Evolutionary conservation across 768 basidiomycete species (phyloP).

Genomic region (Cystofilobasidium macerans): DNA sequence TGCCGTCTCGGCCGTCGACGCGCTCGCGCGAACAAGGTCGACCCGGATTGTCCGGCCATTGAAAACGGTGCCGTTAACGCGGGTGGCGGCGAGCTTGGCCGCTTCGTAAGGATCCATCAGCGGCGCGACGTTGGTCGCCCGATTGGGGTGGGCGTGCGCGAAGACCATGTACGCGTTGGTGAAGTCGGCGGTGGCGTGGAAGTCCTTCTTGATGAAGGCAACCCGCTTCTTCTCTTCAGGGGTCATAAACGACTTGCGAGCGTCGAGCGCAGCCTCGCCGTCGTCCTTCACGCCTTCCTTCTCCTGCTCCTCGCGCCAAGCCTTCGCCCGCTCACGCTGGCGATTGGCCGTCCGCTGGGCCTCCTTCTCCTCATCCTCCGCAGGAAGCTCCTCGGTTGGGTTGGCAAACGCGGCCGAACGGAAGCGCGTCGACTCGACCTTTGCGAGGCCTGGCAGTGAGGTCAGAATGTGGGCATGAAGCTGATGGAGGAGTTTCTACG

Average conservation of each 20-base stretch:
- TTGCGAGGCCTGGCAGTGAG: constrained; percentile 53
- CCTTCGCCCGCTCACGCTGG: constrained; percentile 36
- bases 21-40: constrained; percentile 49
- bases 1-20: constrained; percentile 33
- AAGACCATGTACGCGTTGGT: constrained; percentile 88
- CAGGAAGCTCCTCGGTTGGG: constrained; percentile 57
- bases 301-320: constrained; percentile 37
- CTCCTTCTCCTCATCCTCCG: constrained; percentile 32
- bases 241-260: constrained; percentile 53
- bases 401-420: constrained; percentile 82
- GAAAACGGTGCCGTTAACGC: constrained; percentile 60
- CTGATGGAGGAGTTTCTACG: constrained; percentile 47
- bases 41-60: constrained; percentile 68
- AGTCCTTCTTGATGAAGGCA: constrained; percentile 79
- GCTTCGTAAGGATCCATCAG: constrained; percentile 48
- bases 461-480: constrained; percentile 65
- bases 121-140: constrained; percentile 37
- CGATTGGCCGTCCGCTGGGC: constrained; percentile 31
- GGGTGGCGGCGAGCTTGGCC: constrained; percentile 49
- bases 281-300: constrained; percentile 38
- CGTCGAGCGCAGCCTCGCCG: constrained; percentile 40
- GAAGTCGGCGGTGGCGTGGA: constrained; percentile 63
- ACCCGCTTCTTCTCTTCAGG: constrained; percentile 82
- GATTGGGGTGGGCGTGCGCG: constrained; percentile 48
- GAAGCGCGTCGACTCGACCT: constrained; percentile 86